phyloP scores from a whole-genome alignment of 75 land plant species.

The Cryptomeria japonica region DNA sequence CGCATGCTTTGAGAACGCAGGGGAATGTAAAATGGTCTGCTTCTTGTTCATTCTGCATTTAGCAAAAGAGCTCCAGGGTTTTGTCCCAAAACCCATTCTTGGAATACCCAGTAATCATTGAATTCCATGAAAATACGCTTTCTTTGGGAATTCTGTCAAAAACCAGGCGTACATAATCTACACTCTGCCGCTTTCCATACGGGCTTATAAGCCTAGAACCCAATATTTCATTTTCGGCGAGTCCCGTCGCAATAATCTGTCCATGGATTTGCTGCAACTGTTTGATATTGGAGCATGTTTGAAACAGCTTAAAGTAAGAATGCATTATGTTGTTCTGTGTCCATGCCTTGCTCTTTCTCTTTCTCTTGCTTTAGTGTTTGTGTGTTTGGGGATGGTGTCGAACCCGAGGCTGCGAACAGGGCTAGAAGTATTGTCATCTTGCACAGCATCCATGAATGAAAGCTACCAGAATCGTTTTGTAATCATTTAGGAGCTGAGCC shows the following conservation, averaged over 20 bases:
- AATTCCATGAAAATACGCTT: constrained; percentile 1
- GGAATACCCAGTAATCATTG: constrained; percentile 1
- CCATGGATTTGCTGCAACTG: background rate
- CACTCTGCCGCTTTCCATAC: background rate
- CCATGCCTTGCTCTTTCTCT: background rate
- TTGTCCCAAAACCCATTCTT: background rate
- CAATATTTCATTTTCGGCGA: background rate
- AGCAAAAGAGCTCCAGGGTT: background rate
- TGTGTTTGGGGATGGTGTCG: too few relatives aligned
- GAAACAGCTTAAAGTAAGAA: background rate
- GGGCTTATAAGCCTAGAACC: background rate
- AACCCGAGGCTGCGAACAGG: too few relatives aligned
- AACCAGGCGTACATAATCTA: background rate
- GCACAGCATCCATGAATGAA: background rate
- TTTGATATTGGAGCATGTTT: background rate
- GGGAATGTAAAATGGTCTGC: constrained; percentile 5
- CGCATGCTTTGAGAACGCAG: constrained; percentile 10
- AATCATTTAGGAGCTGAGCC: too few relatives aligned
- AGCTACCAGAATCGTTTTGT: background rate
- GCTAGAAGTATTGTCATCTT: background rate
- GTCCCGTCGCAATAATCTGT: background rate
- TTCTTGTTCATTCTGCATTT: background rate
- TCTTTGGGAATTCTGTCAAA: background rate
- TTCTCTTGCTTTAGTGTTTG: background rate
- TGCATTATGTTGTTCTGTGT: background rate